These are phyloP conservation scores for Obba rivulosa DNA, from an alignment of 768 basidiomycete species.

Conservation along the genomic window DNA sequence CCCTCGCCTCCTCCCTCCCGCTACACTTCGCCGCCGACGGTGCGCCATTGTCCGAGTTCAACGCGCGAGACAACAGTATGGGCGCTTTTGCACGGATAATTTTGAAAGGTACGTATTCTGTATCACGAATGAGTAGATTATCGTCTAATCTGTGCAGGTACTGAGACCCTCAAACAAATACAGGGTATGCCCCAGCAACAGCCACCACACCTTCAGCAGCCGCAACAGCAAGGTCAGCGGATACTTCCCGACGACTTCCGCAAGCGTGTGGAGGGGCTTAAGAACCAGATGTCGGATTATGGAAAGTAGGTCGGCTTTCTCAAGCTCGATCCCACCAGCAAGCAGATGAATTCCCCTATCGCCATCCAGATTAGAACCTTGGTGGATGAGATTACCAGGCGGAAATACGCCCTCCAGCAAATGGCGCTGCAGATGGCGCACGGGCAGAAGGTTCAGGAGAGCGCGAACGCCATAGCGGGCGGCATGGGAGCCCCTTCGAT, in stretches of 20 bases:
- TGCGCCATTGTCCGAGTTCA: slow-evolving; percentile 60
- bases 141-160: too few species aligned
- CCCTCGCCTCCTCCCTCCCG: slow-evolving; percentile 76
- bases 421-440: too few species aligned
- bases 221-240: slow-evolving; percentile 6
- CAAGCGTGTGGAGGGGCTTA: background rate
- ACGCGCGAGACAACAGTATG: slow-evolving; percentile 96
- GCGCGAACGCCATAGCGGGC: too few species aligned
- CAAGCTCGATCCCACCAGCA: too few species aligned
- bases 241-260: background rate
- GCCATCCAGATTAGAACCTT: too few species aligned
- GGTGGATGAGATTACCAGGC: too few species aligned
- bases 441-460: too few species aligned
- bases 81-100: slow-evolving; percentile 90
- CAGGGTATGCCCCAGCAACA: background rate
- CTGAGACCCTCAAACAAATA: too few species aligned
- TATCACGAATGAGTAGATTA: too few species aligned
- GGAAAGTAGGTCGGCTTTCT: background rate
- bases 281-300: background rate
- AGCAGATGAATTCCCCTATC: too few species aligned
- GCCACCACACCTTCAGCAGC: background rate
- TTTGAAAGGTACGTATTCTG: slow-evolving; percentile 63
- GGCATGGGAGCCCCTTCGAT: too few species aligned
- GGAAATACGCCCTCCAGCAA: too few species aligned
- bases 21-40: slow-evolving; percentile 67